Evolutionary conservation across 768 basidiomycete species (phyloP).

Genomic region (Multifurca ochricompacta): DNA sequence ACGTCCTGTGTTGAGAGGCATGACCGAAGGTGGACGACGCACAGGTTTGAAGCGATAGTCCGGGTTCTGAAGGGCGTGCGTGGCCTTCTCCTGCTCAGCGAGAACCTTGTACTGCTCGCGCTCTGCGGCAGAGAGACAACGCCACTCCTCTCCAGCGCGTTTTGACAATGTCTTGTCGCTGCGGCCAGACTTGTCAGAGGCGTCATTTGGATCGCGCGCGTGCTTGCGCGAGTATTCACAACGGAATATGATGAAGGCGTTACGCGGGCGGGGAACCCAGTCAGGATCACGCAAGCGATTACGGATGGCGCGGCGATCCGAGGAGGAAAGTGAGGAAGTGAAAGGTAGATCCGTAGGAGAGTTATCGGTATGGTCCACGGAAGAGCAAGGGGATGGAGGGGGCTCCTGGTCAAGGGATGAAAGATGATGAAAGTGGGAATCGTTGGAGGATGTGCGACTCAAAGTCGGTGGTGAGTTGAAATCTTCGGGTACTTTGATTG

Average conservation of each 20-base stretch:
- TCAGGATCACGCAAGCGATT: slow-evolving; percentile 41
- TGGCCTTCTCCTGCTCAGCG: slow-evolving; percentile 49
- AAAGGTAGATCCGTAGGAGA: slow-evolving; percentile 1
- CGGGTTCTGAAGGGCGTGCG: slow-evolving; percentile 51
- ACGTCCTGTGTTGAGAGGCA: not conserved
- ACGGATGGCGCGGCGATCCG: slow-evolving; percentile 32
- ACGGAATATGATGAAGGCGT: slow-evolving; percentile 68
- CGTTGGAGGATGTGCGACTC: slow-evolving; percentile 14
- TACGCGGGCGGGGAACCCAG: slow-evolving; percentile 63
- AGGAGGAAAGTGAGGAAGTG: slow-evolving; percentile 26
- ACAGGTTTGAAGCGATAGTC: slow-evolving; percentile 57
- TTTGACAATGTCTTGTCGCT: slow-evolving; percentile 59
- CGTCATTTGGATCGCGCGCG: slow-evolving; percentile 33
- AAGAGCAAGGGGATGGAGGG: slow-evolving; percentile 11
- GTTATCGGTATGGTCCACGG: slow-evolving; percentile 5
- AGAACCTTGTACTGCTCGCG: slow-evolving; percentile 42
- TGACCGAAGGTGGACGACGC: slow-evolving; percentile 12
- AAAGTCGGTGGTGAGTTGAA: not conserved
- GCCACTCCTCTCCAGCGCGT: slow-evolving; percentile 73
- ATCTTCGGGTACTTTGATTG: slow-evolving; percentile 2
- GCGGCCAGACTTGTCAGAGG: slow-evolving; percentile 6
- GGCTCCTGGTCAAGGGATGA: not conserved
- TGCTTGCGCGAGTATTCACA: slow-evolving; percentile 50
- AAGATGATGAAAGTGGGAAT: slow-evolving; percentile 1
- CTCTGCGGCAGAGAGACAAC: slow-evolving; percentile 41